A percentile compares a stretch with the other conserved stretches of the same genome.
Conservation (phyloP, 768 basidiomycete species). For the Podaxis sp. region DNA sequence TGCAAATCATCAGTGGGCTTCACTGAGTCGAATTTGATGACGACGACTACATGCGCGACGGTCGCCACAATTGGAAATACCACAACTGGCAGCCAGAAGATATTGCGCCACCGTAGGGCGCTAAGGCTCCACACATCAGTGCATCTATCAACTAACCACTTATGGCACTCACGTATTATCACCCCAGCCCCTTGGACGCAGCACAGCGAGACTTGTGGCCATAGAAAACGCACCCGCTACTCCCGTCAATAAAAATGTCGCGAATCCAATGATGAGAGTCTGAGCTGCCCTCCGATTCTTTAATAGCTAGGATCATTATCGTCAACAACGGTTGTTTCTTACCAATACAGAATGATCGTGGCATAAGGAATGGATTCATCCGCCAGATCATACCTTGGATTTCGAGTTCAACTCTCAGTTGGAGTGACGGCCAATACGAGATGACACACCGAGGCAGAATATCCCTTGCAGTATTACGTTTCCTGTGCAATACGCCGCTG, state of each 20-base stretch:
- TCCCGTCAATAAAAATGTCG: slow-evolving; percentile 45
- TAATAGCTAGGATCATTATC: not conserved
- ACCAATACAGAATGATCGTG: slow-evolving; percentile 58
- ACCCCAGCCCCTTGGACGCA: slow-evolving; percentile 43
- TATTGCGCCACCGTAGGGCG: slow-evolving; percentile 47
- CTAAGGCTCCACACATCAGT: slow-evolving; percentile 28
- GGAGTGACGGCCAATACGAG: not conserved
- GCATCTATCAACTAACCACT: slow-evolving; percentile 16
- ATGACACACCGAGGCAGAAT: slow-evolving; percentile 58
- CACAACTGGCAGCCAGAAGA: slow-evolving; percentile 44
- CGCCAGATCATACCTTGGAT: slow-evolving; percentile 57
- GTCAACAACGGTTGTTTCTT: slow-evolving; percentile 18
- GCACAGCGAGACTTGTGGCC: slow-evolving; percentile 39
- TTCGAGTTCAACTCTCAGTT: not conserved
- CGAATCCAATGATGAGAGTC: slow-evolving; percentile 41
- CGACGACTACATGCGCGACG: slow-evolving; percentile 39
- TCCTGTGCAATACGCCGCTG: slow-evolving; percentile 47
- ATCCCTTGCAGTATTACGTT: slow-evolving; percentile 52
- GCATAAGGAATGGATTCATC: slow-evolving; percentile 65
- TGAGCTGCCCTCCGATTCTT: slow-evolving; percentile 33
- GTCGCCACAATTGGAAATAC: slow-evolving; percentile 49
- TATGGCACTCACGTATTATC: slow-evolving; percentile 29
- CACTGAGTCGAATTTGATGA: slow-evolving; percentile 44
- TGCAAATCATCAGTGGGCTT: slow-evolving; percentile 50
- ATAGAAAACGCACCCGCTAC: slow-evolving; percentile 43